Conservation (phyloP, 2,329 filamentous ascomycete genomes). For the Rutstroemia sp. region DNA sequence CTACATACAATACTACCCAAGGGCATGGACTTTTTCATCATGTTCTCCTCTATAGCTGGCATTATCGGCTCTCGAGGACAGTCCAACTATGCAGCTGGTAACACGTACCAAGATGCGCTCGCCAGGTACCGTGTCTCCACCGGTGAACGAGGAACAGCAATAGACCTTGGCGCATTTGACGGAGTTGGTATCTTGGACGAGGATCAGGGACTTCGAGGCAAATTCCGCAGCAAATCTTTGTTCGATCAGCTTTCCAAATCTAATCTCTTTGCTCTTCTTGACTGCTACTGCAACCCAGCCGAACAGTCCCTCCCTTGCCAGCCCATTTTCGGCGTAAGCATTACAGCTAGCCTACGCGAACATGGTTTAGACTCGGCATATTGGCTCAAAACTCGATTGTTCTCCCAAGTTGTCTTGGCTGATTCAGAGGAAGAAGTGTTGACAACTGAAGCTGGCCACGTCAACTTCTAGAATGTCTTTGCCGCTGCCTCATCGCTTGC, state of each 20-base stretch:
- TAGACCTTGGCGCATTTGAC: slow-evolving; percentile 15
- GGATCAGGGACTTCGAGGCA: slow-evolving; percentile 14
- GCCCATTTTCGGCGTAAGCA: no score
- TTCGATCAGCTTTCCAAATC: slow-evolving; percentile 13
- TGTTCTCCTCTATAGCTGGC: slow-evolving; percentile 31
- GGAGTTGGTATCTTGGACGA: slow-evolving; percentile 19
- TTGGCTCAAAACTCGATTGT: no score
- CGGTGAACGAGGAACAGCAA: slow-evolving; percentile 10
- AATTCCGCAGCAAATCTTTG: slow-evolving; percentile 32
- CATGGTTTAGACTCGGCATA: no score
- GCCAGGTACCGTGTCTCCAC: slow-evolving; percentile 9
- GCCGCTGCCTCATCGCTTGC: not conserved
- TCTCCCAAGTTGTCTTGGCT: no score
- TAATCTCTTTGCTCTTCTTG: no score
- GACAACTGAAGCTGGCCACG: no score
- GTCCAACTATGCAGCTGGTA: slow-evolving; percentile 21
- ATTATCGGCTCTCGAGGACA: slow-evolving; percentile 5
- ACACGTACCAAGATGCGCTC: slow-evolving; percentile 24
- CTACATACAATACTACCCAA: slow-evolving; percentile 14
- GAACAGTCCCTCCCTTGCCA: no score
- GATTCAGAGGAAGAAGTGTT: no score
- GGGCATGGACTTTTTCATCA: slow-evolving; percentile 13
- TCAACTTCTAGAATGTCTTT: not conserved
- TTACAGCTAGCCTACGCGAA: no score
- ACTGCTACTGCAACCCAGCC: no score